These are phyloP conservation scores for Kodamaea hsintzibuensis DNA, from an alignment of 805 yeast species.

Conservation along the genomic window DNA sequence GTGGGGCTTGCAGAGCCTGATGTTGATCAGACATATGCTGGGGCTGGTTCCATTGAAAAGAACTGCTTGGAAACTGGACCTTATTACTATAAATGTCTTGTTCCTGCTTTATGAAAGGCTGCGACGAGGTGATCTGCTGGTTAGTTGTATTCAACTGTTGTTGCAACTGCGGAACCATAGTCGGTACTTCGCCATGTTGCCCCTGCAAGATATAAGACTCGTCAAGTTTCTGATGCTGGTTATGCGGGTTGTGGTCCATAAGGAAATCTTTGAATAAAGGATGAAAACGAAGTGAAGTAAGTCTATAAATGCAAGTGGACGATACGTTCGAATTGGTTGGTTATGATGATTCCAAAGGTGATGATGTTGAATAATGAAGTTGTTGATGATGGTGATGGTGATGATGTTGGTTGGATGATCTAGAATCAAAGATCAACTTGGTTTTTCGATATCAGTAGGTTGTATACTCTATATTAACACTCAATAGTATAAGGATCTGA, in stretches of 20 bases:
- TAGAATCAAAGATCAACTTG: background rate
- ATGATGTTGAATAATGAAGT: no score
- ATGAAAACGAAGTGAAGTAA: conserved; percentile 2
- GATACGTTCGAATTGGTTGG: background rate
- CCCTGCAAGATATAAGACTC: conserved; percentile 10
- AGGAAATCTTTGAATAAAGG: background rate
- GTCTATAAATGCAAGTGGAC: background rate
- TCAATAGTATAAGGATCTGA: background rate
- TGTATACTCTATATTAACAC: background rate
- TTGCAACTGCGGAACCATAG: conserved; percentile 4
- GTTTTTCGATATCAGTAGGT: background rate
- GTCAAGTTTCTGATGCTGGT: conserved; percentile 15
- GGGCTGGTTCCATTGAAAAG: background rate
- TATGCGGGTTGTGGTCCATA: conserved; percentile 4
- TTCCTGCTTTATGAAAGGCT: background rate
- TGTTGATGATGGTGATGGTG: background rate
- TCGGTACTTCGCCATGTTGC: conserved; percentile 3
- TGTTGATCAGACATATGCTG: background rate
- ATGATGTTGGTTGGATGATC: background rate
- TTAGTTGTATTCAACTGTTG: background rate
- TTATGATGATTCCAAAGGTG: background rate
- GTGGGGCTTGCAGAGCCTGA: background rate
- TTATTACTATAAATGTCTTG: background rate
- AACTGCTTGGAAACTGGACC: background rate
- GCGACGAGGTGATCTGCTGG: conserved; percentile 1